Base-by-base conservation (phyloP, 2,329 filamentous ascomycete genomes). In the Diaporthe ampelina region DNA sequence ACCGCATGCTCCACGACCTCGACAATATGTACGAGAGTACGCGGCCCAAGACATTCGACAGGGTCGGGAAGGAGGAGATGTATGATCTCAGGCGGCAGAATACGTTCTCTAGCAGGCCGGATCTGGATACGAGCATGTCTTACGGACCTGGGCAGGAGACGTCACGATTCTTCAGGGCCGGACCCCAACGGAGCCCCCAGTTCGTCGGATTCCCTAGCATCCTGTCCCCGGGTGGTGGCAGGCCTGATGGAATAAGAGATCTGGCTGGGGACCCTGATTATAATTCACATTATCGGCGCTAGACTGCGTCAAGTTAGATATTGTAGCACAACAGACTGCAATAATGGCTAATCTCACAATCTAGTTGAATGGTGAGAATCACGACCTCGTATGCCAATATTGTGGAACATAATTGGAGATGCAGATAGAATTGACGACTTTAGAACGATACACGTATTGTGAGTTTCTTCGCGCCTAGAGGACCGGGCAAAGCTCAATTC, bases 61-160 rank as follows among this genome's bases (percentile, higher is more conserved):
- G 17, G 29, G 57, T 57, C 19, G 70, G 57, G 13, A 59, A 58
- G 4, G 70, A 63, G 45, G 52, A 48, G 5, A 29, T 52, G 19
- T 63, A 59, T 24, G 70, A 61, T 3, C 70, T 63, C 32, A 32
- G 29, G 11, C 70, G 57, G 0, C 70, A 72, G 40, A 58, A 54
- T n/a, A 56, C 70, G 1, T 56, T 35, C 8, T 32, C 43, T 32
- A 72, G 35, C 35, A 63, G 57, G 32, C 57, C 10, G 10, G 48
- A 56, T 35, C 45, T 57, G 4, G 70, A 72, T 9, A 40, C 50
- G 19, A 21, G 45, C 19, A 48, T 21, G 19, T 61, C 58, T 24
- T 72, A 72, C 8, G 69, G 69, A 11, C 69, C 69, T 21, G 69
- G 69, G 9, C 69, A 71, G 48, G 69, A 71, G n/a, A 71, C 69